Conservation (phyloP, 2,329 filamentous ascomycete genomes). For the Phialophora expanda region DNA sequence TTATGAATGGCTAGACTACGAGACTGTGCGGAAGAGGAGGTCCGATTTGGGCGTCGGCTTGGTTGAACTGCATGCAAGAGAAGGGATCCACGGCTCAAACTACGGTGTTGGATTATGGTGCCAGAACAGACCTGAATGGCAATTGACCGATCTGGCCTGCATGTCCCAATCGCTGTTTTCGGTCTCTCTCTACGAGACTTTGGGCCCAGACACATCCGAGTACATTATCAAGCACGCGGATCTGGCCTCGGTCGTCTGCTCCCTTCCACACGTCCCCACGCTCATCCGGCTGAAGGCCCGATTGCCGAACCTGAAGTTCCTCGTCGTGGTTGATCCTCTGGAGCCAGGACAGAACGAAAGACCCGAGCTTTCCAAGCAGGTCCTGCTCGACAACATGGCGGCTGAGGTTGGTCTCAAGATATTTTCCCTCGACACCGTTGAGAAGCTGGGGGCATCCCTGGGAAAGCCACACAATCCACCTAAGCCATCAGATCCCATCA, state of each 20-base stretch:
- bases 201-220: conserved; percentile 88
- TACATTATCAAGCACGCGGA: conserved; percentile 93
- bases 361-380: conserved; percentile 76
- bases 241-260: conserved; percentile 75
- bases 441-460: conserved; percentile 74
- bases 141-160: conserved; percentile 83
- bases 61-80: conserved; percentile 76
- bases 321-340: conserved; percentile 83
- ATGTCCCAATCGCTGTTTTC: conserved; percentile 86
- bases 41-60: conserved; percentile 85
- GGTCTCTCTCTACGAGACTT: conserved; percentile 94
- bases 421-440: conserved; percentile 78
- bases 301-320: conserved; percentile 80
- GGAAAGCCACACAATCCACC: conserved; percentile 75
- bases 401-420: conserved; percentile 74
- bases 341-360: conserved; percentile 72
- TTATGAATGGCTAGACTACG: conserved; percentile 84
- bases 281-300: conserved; percentile 80
- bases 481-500: conserved; percentile 75
- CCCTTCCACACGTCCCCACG: conserved; percentile 78
- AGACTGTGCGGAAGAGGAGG: conserved; percentile 75
- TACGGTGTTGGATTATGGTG: conserved; percentile 84
- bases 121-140: conserved; percentile 87
- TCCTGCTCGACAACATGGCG: conserved; percentile 77
- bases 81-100: conserved; percentile 69